Evolutionary conservation across 1,139 yeast genomes (phyloP), one percentile per base, ranked within the genome.

Genomic region (Hyphopichia burtonii): DNA sequence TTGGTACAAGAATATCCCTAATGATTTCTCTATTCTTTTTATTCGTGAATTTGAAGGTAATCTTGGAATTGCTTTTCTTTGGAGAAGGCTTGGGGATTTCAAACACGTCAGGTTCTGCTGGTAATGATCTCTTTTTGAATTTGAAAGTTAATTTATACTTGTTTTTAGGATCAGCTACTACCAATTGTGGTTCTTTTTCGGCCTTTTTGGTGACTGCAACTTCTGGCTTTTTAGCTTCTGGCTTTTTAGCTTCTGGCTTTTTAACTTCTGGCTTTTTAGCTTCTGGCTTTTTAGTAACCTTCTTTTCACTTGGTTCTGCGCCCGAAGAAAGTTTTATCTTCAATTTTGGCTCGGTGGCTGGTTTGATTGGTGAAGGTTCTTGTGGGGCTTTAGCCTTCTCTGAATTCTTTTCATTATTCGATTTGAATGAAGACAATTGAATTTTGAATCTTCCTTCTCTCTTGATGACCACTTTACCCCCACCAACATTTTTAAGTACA

Each of bases 401-500:
- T 11, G 18, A 4, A 4, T 9, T 23, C 17, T 20, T n/a, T 6
- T 30, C 39, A 19, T 36, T 8, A 17, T 31, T 34, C 17, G 34
- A 6, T 23, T 38, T 58, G 27, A 60, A 53, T 1, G 63, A 51
- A 2, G 61, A 55, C 43, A 73, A 58, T 46, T 68, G 77, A 38
- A 74, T 70, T 52, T 68, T 72, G 51, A 73, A 72, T 41, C 78
- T 53, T 1, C 76, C 77, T 50, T 73, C 76, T 43, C 78, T 55
- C 41, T 58, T 65, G 6, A 74, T 56, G 25, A 72, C 64, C 6
- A 81, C 59, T 40, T 65, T 66, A 3, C 81, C 82, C 14, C 70
- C 64, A 2, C 76, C 82, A 25, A 68, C 45, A 42, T 75, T 59
- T 50, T 74, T 77, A 1, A 86, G 86, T 3, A 78, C 80, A 31